Conservation (phyloP, 148 eudicot genomes). For the Spergularia marina region DNA sequence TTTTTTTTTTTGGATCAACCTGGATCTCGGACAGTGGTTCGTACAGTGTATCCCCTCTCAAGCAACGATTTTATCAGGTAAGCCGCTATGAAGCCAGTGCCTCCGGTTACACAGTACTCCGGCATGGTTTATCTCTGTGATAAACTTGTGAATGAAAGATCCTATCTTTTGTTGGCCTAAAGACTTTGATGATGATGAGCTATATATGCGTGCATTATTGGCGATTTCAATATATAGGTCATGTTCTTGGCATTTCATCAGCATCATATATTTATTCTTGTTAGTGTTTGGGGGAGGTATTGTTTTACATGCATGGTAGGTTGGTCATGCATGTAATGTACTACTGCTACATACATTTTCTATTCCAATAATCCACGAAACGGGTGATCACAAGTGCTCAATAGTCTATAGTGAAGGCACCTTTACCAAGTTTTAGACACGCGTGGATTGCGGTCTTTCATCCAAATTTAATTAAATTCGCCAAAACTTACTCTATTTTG, state of each 20-base stretch:
- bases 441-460: no score
- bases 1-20: constrained; percentile 34
- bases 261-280: background rate
- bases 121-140: constrained; percentile 45
- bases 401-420: no score
- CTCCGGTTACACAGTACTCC: constrained; percentile 88
- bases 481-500: no score
- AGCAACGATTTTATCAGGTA: constrained; percentile 67
- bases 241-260: constrained; percentile 29
- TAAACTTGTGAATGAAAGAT: background rate
- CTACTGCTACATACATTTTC: no score
- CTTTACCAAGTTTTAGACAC: no score
- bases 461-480: no score
- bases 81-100: constrained; percentile 87
- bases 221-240: constrained; percentile 9
- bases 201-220: constrained; percentile 2
- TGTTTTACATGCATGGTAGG: constrained; percentile 21
- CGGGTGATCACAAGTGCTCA: no score
- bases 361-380: no score
- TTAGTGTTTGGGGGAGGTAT: background rate
- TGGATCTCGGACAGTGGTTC: constrained; percentile 84
- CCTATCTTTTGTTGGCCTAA: background rate
- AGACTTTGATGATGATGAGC: background rate
- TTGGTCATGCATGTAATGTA: constrained; percentile 22
- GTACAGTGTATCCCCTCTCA: constrained; percentile 60